These are phyloP conservation scores for Colletotrichum lupini DNA, from an alignment of 2,329 filamentous ascomycete genomes.

Conservation along the genomic window DNA sequence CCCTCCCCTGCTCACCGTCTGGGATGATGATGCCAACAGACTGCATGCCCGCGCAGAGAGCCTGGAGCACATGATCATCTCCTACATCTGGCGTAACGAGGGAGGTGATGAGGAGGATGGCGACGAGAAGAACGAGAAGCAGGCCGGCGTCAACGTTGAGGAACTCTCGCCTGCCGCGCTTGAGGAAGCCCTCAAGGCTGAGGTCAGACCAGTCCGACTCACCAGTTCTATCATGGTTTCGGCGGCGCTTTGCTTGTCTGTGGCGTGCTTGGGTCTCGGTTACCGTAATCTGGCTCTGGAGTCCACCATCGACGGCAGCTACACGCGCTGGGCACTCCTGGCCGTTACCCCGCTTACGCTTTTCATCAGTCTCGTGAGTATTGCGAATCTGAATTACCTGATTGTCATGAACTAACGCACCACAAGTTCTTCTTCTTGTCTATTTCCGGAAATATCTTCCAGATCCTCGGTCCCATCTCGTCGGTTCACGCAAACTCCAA, in stretches of 20 bases:
- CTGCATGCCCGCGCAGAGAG: constrained; percentile 62
- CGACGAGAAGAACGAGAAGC: constrained; percentile 54
- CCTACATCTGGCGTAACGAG: constrained; percentile 63
- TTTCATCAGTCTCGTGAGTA: constrained; percentile 65
- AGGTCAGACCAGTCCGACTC: constrained; percentile 62
- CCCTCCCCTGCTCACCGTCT: constrained; percentile 68
- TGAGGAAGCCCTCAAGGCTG: constrained; percentile 50
- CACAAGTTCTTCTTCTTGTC: constrained; percentile 56
- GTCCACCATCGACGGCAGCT: constrained; percentile 63
- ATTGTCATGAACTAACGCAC: constrained; percentile 30
- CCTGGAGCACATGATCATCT: constrained; percentile 65
- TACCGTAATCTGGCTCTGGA: constrained; percentile 66
- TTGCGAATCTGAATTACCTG: accelerated
- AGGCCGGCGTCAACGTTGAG: constrained; percentile 48
- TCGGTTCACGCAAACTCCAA: constrained; percentile 55
- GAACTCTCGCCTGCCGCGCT: constrained; percentile 56
- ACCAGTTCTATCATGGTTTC: constrained; percentile 65
- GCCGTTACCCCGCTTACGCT: constrained; percentile 63
- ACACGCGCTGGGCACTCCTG: constrained; percentile 64
- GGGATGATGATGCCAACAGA: constrained; percentile 71
- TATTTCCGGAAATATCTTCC: constrained; percentile 51
- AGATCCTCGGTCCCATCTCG: constrained; percentile 61
- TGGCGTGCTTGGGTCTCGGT: constrained; percentile 66
- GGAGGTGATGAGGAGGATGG: constrained; percentile 51
- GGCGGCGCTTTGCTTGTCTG: constrained; percentile 62